Base-by-base conservation (phyloP, 148 eudicot genomes). In the Rhododendron kiyosumense region DNA sequence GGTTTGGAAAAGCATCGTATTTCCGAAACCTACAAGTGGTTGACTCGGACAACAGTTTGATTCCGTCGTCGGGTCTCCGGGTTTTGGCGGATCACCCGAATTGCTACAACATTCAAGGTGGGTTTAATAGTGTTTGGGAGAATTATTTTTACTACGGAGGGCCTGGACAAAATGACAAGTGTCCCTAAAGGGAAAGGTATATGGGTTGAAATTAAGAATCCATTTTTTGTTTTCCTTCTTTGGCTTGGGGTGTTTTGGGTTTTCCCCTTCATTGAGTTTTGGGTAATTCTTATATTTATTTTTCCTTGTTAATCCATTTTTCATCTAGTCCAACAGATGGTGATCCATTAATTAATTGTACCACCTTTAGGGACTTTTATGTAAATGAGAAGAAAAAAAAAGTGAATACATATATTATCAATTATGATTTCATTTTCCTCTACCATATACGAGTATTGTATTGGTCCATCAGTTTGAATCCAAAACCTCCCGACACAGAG, bases 121-220 rank as follows among this genome's bases (percentile, higher is more conserved):
- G 98, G 14, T 94, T 81, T 88, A 97, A 94, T 74, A 89, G 88
- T 87, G 94, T 86, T 7, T 97, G 98, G 99, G 99, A 98, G 7
- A 86, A 93, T 87, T 94, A 95, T 88, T 90, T 97, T 75, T 97
- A 97, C 81, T 97, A 93, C 91, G 99, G 99, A 85, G 99, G 99
- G 32, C 98, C 99, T 18, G 99, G 99, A 51, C 92, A 92, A 69
- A 97, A 94, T 85, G 88, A 85, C 45, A 92, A 88, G 82, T 97
- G 99, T 85, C 93, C 94, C 67, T 95, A 81, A 41, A 79, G 59
- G 46, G 10, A 75, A 59, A 79, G 84, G 88, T 73, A 48, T 14
- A 57, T 67, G 28, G 41, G 82, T 34, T 36, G 41, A 81, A 69
- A 65, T 65, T 65, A 24, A 28, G 11, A 57, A 76, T 81, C 32